Evolutionary conservation across 1,284 basidiomycete genomes (phyloP).

Genomic region (Ustilago lituana): DNA sequence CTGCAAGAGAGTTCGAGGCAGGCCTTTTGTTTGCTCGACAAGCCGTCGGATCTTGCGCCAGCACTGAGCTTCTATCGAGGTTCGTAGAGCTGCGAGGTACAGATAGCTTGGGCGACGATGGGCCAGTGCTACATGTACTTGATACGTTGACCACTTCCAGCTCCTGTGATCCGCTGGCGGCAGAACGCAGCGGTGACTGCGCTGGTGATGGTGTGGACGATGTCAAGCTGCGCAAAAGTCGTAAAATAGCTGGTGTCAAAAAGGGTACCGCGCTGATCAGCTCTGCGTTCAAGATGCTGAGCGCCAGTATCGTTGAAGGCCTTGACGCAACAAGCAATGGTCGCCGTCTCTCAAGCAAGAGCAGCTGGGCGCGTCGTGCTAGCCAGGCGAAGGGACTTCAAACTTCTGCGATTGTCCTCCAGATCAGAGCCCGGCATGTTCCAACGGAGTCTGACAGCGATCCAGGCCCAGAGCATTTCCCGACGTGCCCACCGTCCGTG

Average conservation of each 20-base stretch:
- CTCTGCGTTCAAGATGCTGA: constrained; percentile 8
- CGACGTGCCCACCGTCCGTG: neutral
- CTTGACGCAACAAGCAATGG: neutral
- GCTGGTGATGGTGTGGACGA: no score
- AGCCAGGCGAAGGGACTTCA: neutral
- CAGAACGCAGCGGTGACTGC: no score
- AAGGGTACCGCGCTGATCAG: constrained; percentile 1
- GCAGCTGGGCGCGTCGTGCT: neutral
- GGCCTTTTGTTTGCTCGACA: neutral
- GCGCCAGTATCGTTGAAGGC: neutral
- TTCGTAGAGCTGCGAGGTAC: no score
- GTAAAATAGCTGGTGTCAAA: neutral
- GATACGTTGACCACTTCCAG: no score
- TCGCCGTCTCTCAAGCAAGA: neutral
- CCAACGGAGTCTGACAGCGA: neutral
- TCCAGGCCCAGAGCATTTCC: neutral
- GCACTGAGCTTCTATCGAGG: neutral
- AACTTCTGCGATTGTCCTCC: neutral
- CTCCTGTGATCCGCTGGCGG: no score
- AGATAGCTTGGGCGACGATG: no score
- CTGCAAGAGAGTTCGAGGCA: neutral
- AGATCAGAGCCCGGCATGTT: no score
- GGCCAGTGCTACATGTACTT: no score
- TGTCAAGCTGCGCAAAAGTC: neutral
- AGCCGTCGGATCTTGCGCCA: neutral